Evolutionary conservation across 2,329 filamentous ascomycete genomes (phyloP).

Genomic region (Apiospora sp.): DNA sequence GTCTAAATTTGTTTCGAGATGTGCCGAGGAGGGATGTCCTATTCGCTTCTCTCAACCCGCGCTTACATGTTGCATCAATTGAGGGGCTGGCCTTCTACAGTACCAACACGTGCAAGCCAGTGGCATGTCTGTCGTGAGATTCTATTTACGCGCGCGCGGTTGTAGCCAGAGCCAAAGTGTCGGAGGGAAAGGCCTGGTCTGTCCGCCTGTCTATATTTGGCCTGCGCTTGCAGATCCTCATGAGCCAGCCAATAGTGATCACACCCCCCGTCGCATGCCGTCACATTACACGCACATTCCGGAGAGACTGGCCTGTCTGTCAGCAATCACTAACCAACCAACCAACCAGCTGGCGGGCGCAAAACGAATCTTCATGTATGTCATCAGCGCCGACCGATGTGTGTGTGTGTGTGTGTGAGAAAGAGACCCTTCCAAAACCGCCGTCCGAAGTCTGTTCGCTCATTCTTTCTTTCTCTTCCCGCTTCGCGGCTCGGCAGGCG

Average conservation of each 20-base stretch:
- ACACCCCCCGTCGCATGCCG: neutral
- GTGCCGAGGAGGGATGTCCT: neutral
- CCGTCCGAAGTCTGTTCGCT: neutral
- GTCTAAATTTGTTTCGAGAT: conserved; percentile 8
- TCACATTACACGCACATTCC: neutral
- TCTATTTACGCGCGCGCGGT: conserved; percentile 9
- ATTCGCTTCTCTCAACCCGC: neutral
- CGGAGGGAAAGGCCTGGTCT: neutral
- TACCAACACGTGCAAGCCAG: no score
- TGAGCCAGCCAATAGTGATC: neutral
- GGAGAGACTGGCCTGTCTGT: neutral
- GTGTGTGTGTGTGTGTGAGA: neutral
- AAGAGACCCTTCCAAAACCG: neutral
- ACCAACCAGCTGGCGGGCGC: neutral
- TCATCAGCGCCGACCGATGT: neutral
- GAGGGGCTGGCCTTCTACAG: neutral
- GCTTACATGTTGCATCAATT: neutral
- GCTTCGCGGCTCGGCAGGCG: neutral
- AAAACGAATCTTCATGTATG: neutral
- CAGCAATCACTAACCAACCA: neutral
- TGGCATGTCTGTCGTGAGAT: neutral
- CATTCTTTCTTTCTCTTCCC: neutral
- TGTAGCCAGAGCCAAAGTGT: neutral
- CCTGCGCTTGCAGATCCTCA: neutral
- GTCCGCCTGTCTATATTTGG: neutral